These are phyloP conservation scores for Sporothrix luriei DNA, from an alignment of 2,329 filamentous ascomycete genomes.

Conservation along the genomic window DNA sequence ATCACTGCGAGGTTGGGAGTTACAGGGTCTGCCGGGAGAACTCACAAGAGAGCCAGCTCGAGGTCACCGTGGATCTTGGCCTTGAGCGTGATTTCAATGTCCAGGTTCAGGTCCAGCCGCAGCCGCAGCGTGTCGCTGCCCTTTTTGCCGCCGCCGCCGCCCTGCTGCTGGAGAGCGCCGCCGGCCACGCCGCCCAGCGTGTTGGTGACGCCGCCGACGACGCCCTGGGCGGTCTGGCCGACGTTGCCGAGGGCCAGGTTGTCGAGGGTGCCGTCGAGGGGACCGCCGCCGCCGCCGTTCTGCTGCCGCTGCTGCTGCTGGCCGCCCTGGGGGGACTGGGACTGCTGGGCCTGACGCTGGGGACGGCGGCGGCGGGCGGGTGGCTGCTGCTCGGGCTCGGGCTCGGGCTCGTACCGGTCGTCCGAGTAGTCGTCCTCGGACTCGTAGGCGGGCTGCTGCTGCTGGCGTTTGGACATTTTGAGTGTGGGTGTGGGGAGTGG, in stretches of 20 bases:
- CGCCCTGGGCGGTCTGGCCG: constrained; percentile 44
- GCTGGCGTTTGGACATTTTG: constrained; percentile 38
- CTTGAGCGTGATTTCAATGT: constrained; percentile 83
- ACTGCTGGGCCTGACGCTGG: constrained; percentile 37
- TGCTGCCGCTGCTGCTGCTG: constrained; percentile 40
- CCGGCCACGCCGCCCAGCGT: constrained; percentile 48
- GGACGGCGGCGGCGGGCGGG: constrained; percentile 33
- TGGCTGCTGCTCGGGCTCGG: constrained; percentile 35
- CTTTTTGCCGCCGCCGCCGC: constrained; percentile 46
- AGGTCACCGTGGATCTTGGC: constrained; percentile 83
- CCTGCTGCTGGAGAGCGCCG: constrained; percentile 41
- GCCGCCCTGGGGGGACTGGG: constrained; percentile 39
- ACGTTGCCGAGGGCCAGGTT: constrained; percentile 46
- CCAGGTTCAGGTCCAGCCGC: constrained; percentile 72
- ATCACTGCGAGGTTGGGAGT: neutral
- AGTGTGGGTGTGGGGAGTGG: neutral
- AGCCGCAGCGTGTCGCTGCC: constrained; percentile 68
- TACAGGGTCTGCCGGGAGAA: neutral
- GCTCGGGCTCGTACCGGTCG: constrained; percentile 37
- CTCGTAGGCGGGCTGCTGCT: constrained; percentile 41
- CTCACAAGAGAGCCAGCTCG: constrained; percentile 69
- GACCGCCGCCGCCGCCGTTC: constrained; percentile 34
- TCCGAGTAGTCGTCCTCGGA: constrained; percentile 44
- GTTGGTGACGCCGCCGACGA: constrained; percentile 47
- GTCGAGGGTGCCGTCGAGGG: constrained; percentile 40